Percentiles rank a stretch among this genome's conserved stretches.
Evolutionary conservation across 768 basidiomycete genomes (phyloP).

Genomic region (Panaeolus cyanescens): DNA sequence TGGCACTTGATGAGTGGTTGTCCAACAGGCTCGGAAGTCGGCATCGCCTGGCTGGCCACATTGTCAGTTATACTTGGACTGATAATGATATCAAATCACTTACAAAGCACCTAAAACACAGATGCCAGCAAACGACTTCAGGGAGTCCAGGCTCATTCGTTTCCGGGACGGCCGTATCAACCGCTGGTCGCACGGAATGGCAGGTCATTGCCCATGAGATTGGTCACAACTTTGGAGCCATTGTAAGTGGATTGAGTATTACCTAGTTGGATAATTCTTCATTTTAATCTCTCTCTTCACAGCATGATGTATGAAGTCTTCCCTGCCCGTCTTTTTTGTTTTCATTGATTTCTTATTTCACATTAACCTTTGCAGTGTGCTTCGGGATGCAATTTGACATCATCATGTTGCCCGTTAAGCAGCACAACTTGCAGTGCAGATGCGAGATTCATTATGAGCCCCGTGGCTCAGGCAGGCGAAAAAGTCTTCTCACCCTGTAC

Average conservation of each 20-base stretch:
- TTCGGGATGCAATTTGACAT: constrained; percentile 57
- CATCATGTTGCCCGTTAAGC: constrained; percentile 71
- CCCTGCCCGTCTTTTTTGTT: constrained; percentile 8
- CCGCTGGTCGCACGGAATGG: constrained; percentile 76
- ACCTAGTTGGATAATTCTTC: constrained; percentile 11
- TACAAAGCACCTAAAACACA: constrained; percentile 16
- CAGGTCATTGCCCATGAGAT: constrained; percentile 84
- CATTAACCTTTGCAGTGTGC: constrained; percentile 49
- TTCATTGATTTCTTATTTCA: constrained; percentile 8
- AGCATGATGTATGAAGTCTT: constrained; percentile 56
- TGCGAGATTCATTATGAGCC: constrained; percentile 82
- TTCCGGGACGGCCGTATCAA: constrained; percentile 83
- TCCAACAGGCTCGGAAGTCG: constrained; percentile 78
- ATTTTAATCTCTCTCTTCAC: constrained; percentile 15
- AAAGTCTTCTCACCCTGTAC: constrained; percentile 76
- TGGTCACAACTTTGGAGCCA: constrained; percentile 89
- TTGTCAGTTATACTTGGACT: constrained; percentile 44
- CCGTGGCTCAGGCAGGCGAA: constrained; percentile 66
- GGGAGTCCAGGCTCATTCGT: constrained; percentile 52
- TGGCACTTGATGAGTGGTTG: constrained; percentile 92
- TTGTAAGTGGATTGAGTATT: constrained; percentile 48
- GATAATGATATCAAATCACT: background rate
- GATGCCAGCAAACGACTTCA: constrained; percentile 57
- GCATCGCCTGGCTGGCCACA: constrained; percentile 88
- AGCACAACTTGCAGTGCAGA: constrained; percentile 61